phyloP scores from a whole-genome alignment of 768 basidiomycete species.

The Heimioporus sp. region DNA sequence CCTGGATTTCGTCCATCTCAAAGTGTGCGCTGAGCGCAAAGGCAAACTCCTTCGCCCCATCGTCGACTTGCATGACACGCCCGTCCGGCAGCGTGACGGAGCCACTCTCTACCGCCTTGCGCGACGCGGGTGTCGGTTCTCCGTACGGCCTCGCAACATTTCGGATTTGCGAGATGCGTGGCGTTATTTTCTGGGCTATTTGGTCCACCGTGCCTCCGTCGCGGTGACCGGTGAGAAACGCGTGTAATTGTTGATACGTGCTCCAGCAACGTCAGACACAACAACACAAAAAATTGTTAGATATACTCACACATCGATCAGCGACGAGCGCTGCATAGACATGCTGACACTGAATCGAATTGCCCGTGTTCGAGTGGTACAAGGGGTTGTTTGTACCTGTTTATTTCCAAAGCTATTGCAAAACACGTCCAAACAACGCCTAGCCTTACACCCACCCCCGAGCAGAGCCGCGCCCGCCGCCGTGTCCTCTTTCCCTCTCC shows the following conservation, averaged over 20 bases:
- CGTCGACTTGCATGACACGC: slow-evolving; percentile 58
- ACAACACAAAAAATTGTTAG: background rate
- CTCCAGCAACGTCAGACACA: slow-evolving; percentile 33
- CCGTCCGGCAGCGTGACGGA: slow-evolving; percentile 69
- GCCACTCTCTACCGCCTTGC: slow-evolving; percentile 63
- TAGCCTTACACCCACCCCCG: slow-evolving; percentile 54
- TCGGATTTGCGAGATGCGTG: slow-evolving; percentile 56
- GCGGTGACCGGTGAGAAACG: slow-evolving; percentile 53
- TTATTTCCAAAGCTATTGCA: slow-evolving; percentile 22
- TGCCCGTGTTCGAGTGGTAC: slow-evolving; percentile 2
- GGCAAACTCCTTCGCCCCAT: slow-evolving; percentile 67
- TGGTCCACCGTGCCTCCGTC: slow-evolving; percentile 61
- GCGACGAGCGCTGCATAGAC: slow-evolving; percentile 61
- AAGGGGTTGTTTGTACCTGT: slow-evolving; percentile 22
- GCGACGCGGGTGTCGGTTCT: slow-evolving; percentile 64
- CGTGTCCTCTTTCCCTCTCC: slow-evolving; percentile 80
- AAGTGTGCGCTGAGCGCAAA: slow-evolving; percentile 70
- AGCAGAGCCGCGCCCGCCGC: slow-evolving; percentile 75
- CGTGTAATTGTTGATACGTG: slow-evolving; percentile 64
- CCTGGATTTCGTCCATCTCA: slow-evolving; percentile 78
- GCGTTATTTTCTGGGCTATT: slow-evolving; percentile 53
- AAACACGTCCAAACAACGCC: slow-evolving; percentile 19
- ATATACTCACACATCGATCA: slow-evolving; percentile 60
- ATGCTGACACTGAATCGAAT: slow-evolving; percentile 25
- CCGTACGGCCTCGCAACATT: slow-evolving; percentile 66